Evolutionary conservation across 257 asterid genomes (phyloP), one percentile per base, ranked within the genome.

Genomic region (Echium plantagineum): DNA sequence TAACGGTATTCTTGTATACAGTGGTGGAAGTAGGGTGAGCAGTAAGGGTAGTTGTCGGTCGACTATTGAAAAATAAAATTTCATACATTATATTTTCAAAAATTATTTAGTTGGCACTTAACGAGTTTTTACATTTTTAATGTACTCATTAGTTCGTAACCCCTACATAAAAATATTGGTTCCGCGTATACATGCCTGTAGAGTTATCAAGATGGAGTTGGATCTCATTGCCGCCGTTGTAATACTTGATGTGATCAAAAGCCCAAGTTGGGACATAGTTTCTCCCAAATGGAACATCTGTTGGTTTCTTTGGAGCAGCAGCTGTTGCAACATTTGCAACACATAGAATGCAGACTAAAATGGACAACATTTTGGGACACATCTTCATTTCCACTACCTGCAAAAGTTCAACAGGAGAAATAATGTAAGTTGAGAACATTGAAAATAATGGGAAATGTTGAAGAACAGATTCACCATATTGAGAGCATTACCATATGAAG

Each of bases 211-310:
- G 90, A 69, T 56, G 31, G 63, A 87, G 94, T 81, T 84, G 94
- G 73, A 87, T 84, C 83, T 87, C 76, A 9, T 76, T 67, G 60
- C 85, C 95, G 15, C 90, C 86, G 69, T 87, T 87, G 70, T 55
- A 52, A 73, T 84, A 80, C 75, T 76, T 87, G 64, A 87, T 78
- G 58, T 87, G 95, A 61, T 87, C 95, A 38, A 82, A 82, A 62
- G 95, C 95, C 95, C 95, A 84, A 0, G 82, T 75, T 19, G 90
- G 90, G 2, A 70, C 71, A 52, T 87, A 87, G 76, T 87, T 87
- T 53, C 88, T 80, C 20, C 90, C 90, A 15, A 87, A 87, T 48
- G 90, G 77, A 2, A 84, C 95, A 64, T 87, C 83, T 7, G 78
- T 69, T 18, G 95, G 65, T 59, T 62, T 80, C 65, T 52, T 77